phyloP scores from a whole-genome alignment of 2,329 filamentous ascomycete genomes.

The Chalaropsis thielavioides region DNA sequence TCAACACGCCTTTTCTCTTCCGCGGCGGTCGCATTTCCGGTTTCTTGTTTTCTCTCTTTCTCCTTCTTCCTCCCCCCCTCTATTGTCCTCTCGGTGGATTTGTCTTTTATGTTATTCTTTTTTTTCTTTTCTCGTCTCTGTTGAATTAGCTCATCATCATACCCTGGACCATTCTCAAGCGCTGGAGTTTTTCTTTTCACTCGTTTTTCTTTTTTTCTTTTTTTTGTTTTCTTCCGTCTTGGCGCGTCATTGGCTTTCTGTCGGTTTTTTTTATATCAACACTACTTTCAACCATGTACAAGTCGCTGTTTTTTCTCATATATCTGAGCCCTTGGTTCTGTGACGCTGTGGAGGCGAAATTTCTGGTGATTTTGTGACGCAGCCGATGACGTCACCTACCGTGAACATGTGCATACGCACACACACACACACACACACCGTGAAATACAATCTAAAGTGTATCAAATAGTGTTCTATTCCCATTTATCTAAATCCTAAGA shows the following conservation, averaged over 20 bases:
- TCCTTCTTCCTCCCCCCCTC: neutral
- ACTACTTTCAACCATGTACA: neutral
- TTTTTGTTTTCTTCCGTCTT: neutral
- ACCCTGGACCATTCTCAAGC: constrained; percentile 12
- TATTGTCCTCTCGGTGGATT: neutral
- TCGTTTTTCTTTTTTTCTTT: neutral
- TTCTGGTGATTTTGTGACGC: too few relatives aligned
- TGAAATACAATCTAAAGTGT: too few relatives aligned
- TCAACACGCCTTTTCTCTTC: neutral
- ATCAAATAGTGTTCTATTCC: too few relatives aligned
- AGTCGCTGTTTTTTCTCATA: too few relatives aligned
- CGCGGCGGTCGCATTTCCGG: neutral
- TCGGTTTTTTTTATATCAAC: neutral
- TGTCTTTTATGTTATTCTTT: neutral
- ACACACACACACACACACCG: too few relatives aligned
- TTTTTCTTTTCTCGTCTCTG: neutral
- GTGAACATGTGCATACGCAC: too few relatives aligned
- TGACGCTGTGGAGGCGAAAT: too few relatives aligned
- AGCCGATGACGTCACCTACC: too few relatives aligned
- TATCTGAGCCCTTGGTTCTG: too few relatives aligned
- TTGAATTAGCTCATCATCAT: constrained; percentile 9
- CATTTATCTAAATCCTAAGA: too few relatives aligned
- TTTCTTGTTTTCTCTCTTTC: neutral
- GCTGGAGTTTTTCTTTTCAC: neutral
- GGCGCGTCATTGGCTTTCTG: neutral